Base-by-base conservation (phyloP, 2,329 filamentous ascomycete genomes). In the Penicillium sp. region DNA sequence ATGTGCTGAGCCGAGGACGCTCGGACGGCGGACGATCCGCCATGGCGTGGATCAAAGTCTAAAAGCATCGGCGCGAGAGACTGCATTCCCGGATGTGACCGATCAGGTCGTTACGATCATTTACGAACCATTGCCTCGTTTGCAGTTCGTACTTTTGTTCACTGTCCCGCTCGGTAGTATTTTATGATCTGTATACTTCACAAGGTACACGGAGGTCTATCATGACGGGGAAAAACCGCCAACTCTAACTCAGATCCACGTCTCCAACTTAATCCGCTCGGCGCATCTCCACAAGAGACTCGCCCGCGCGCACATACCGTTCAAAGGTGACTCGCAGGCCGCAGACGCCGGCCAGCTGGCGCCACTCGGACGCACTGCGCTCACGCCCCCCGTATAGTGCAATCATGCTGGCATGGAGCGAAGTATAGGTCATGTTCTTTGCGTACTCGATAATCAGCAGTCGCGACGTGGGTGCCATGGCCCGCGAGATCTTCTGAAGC, bases 401-500 rank as follows among this genome's bases (percentile, higher is more conserved):
- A 53, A 72, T 66, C 70, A 73, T 73, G 9, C 64, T 67, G 2
- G 70, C 64, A 54, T 73, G 70, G 44, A 72, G 63, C 39, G 62
- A 62, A 2, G 65, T 69, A 42, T 72, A 69, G 14, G 60, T 70
- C 31, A 54, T 40, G 41, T 72, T 71, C 54, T 72, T 72, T 4
- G 68, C 56, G 42, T 67, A 70, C 31, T 72, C 70, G 22, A 69
- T 66, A 14, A 73, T 70, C 24, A 73, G 45, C 16, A 73, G 24
- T 9, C 69, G 58, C 3, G 70, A 73, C 18, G 64, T 46, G 3
- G 66, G 56, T 0, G 55, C 62, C 70, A 73, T 72, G 1, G 69
- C 70, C 18, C 53, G 55, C 2, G 69, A 62, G 2, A 71, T 54
- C 51, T 71, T 73, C 60, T 72, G 67, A 38, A 72, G 44, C 31